Evolutionary conservation across 2,329 filamentous ascomycete species (phyloP).

Genomic region (Colletotrichum sp.): DNA sequence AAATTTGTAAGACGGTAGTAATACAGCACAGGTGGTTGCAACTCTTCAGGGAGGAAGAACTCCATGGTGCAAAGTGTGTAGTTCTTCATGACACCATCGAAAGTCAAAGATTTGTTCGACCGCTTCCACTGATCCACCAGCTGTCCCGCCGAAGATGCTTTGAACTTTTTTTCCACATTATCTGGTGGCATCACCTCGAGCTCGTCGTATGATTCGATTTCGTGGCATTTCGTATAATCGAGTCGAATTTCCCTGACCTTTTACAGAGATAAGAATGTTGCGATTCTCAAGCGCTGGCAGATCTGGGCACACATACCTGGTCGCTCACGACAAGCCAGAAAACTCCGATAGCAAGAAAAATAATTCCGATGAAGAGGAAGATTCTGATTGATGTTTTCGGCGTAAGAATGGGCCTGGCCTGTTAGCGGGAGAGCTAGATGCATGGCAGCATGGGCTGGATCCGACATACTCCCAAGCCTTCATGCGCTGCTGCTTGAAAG

Average conservation of each 20-base stretch:
- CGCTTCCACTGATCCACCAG: not conserved
- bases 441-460: no score
- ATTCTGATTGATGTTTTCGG: not conserved
- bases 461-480: not conserved
- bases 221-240: not conserved
- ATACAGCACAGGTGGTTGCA: not conserved
- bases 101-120: not conserved
- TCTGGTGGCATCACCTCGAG: conserved; percentile 3
- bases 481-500: not conserved
- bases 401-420: not conserved
- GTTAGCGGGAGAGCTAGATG: not conserved
- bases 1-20: not conserved
- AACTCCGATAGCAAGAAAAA: not conserved
- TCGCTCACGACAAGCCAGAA: not conserved
- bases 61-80: not conserved
- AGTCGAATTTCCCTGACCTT: not conserved
- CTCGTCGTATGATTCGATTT: not conserved
- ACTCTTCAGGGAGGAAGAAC: not conserved
- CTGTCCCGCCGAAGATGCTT: not conserved
- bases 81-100: not conserved
- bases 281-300: not conserved
- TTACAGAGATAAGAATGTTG: no score
- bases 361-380: not conserved
- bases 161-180: not conserved
- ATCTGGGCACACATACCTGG: not conserved